Evolutionary conservation across 768 basidiomycete species (phyloP).

Genomic region (Leccinellum albellum): DNA sequence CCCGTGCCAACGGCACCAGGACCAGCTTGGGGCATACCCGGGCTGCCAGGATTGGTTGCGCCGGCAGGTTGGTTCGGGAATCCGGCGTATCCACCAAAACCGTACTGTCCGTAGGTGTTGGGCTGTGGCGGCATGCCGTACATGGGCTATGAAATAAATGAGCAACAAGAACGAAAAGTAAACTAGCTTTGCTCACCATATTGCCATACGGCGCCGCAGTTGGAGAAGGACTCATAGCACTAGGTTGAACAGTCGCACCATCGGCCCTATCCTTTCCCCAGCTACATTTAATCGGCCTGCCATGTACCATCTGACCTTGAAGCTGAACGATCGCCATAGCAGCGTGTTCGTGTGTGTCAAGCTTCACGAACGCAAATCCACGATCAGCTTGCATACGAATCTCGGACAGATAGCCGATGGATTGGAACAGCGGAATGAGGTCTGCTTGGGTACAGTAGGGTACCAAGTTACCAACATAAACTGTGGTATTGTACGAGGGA

Average conservation of each 20-base stretch:
- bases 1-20: constrained; percentile 51
- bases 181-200: constrained; percentile 48
- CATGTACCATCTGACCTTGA: constrained; percentile 96
- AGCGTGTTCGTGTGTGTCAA: constrained; percentile 97
- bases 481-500: constrained; percentile 89
- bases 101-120: constrained; percentile 68
- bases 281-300: constrained; percentile 94
- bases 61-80: constrained; percentile 60
- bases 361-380: constrained; percentile 97
- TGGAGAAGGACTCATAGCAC: constrained; percentile 59
- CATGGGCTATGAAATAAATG: constrained; percentile 56
- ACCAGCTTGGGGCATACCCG: constrained; percentile 55
- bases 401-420: constrained; percentile 97
- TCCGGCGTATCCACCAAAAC: constrained; percentile 69
- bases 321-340: constrained; percentile 97
- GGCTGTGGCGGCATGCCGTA: constrained; percentile 89
- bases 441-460: constrained; percentile 97
- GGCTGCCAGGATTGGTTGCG: constrained; percentile 41
- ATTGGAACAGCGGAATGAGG: constrained; percentile 96
- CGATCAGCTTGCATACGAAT: constrained; percentile 99
- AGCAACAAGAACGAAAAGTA: neutral
- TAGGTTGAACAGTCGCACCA: constrained; percentile 52
- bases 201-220: constrained; percentile 66
- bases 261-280: constrained; percentile 97
- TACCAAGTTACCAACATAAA: constrained; percentile 98